phyloP scores from a whole-genome alignment of 441 rosid genomes.

The Viola pubescens region DNA sequence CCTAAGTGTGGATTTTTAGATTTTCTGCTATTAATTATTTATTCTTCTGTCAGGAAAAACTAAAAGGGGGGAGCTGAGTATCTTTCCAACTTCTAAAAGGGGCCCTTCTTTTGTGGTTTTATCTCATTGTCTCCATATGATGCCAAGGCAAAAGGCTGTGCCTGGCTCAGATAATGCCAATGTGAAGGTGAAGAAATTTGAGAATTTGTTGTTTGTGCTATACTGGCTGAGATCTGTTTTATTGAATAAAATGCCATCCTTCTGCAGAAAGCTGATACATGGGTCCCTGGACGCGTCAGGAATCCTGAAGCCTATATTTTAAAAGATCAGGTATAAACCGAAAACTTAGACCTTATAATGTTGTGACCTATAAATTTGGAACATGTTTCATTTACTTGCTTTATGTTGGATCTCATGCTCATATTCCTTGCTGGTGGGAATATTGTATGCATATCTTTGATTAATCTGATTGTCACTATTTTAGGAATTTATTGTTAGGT shows the following conservation, averaged over 20 bases:
- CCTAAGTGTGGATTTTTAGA: neutral
- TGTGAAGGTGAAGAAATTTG: constrained; percentile 33
- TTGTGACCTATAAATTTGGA: neutral
- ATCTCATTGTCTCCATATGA: constrained; percentile 84
- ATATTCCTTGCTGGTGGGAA: neutral
- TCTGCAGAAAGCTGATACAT: constrained; percentile 49
- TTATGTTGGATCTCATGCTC: neutral
- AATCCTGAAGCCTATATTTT: constrained; percentile 62
- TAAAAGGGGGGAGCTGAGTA: constrained; percentile 77
- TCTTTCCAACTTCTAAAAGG: constrained; percentile 38
- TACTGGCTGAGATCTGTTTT: neutral
- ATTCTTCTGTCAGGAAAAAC: constrained; percentile 50
- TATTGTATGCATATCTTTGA: neutral
- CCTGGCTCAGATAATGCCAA: constrained; percentile 37
- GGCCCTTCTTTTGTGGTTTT: constrained; percentile 30
- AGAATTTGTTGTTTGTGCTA: constrained; percentile 2
- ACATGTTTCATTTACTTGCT: neutral
- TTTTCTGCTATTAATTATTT: neutral
- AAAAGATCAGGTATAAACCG: constrained; percentile 65
- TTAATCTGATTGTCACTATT: no score
- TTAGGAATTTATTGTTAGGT: no score
- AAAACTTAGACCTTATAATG: constrained; percentile 2
- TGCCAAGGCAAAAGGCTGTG: constrained; percentile 68
- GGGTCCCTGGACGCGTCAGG: constrained; percentile 62
- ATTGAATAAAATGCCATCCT: constrained; percentile 5